These are phyloP conservation scores for Monilinia vaccinii-corymbosi DNA, from an alignment of 2,329 filamentous ascomycete species.

Conservation along the genomic window DNA sequence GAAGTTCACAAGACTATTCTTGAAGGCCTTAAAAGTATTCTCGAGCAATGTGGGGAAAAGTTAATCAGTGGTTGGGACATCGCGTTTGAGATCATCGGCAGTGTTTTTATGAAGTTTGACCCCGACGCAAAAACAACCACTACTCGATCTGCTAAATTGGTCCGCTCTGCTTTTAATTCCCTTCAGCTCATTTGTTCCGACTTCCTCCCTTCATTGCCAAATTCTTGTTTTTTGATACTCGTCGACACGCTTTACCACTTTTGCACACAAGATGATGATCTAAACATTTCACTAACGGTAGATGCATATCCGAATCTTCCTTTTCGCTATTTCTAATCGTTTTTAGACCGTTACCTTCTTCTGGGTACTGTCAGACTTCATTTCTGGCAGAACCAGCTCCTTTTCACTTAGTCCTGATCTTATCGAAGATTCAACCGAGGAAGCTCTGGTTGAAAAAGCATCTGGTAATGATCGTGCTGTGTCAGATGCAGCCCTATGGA, in stretches of 20 bases:
- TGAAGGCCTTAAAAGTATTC: conserved; percentile 69
- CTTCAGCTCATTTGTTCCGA: conserved; percentile 91
- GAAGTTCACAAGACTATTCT: conserved; percentile 75
- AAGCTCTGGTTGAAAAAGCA: conserved; percentile 48
- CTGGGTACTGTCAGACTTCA: conserved; percentile 88
- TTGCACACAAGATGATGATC: conserved; percentile 78
- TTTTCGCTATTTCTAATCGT: conserved; percentile 11
- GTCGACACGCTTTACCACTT: conserved; percentile 86
- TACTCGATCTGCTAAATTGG: conserved; percentile 62
- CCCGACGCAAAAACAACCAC: conserved; percentile 23
- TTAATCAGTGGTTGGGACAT: conserved; percentile 77
- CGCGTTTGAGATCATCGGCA: conserved; percentile 76
- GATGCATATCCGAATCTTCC: conserved; percentile 25
- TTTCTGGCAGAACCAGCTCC: conserved; percentile 51
- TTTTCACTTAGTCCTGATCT: conserved; percentile 50
- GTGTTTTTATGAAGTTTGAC: conserved; percentile 52
- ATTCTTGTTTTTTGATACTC: conserved; percentile 64
- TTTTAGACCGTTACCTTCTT: conserved; percentile 80
- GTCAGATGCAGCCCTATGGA: conserved; percentile 67
- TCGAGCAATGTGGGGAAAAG: conserved; percentile 83
- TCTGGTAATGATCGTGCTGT: conserved; percentile 48
- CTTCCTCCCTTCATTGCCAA: conserved; percentile 67
- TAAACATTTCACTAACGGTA: conserved; percentile 91
- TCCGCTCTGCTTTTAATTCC: conserved; percentile 80
- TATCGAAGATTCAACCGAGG: conserved; percentile 45